A percentile compares a stretch with the other conserved stretches of the same genome.
phyloP scores from a whole-genome alignment of 2,329 filamentous ascomycete species.

The Monilinia polystroma region DNA sequence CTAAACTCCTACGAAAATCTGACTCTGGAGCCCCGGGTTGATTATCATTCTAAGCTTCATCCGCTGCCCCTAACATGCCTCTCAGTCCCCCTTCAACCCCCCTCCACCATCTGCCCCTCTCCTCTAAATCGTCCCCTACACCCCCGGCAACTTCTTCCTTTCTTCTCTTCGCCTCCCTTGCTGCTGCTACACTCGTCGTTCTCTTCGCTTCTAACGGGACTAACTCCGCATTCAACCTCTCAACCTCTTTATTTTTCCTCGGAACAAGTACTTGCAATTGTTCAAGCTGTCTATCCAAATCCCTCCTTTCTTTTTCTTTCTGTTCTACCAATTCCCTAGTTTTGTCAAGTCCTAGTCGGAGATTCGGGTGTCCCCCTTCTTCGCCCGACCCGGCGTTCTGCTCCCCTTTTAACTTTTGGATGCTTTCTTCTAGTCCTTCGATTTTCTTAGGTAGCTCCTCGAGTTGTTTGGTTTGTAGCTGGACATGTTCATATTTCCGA shows the following conservation, averaged over 20 bases:
- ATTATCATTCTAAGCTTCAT: conserved; percentile 10
- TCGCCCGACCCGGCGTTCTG: conserved; percentile 46
- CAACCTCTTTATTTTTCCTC: conserved; percentile 64
- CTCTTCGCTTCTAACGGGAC: conserved; percentile 66
- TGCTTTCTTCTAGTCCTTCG: conserved; percentile 48
- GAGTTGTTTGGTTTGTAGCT: conserved; percentile 50
- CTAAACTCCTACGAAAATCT: background rate
- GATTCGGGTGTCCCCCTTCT: conserved; percentile 35
- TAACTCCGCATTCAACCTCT: conserved; percentile 66
- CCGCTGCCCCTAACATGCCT: conserved; percentile 59
- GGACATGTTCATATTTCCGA: conserved; percentile 51
- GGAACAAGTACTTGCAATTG: conserved; percentile 60
- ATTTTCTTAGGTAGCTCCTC: conserved; percentile 53
- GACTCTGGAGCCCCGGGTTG: background rate
- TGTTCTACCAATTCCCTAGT: conserved; percentile 54
- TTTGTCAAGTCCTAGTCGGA: conserved; percentile 58
- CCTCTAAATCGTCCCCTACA: conserved; percentile 71
- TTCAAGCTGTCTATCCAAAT: conserved; percentile 63
- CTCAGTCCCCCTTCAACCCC: conserved; percentile 64
- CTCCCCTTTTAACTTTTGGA: conserved; percentile 47
- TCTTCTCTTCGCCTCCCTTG: conserved; percentile 67
- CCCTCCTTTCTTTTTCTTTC: conserved; percentile 51
- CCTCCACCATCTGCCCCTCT: conserved; percentile 72
- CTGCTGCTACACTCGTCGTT: conserved; percentile 62
- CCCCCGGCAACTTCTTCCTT: conserved; percentile 66